phyloP scores from a whole-genome alignment of 495 filamentous ascomycete genomes.

The Viridothelium virens region DNA sequence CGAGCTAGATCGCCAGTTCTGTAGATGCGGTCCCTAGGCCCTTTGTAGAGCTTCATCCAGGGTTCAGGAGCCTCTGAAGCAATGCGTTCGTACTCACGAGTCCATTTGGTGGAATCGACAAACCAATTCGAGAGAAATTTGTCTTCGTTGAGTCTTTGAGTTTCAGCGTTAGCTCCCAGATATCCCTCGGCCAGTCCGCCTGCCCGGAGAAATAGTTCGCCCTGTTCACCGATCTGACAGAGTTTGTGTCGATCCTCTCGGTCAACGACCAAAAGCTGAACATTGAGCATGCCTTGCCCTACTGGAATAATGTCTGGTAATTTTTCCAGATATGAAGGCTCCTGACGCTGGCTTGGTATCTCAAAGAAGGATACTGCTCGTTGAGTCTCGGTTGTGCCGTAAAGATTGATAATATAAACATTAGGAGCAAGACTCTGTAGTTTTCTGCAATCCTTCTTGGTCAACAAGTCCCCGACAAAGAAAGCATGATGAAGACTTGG shows the following conservation, averaged over 20 bases:
- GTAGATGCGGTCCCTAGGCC: no score
- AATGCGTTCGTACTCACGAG: conserved; percentile 47
- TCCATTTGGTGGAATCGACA: conserved; percentile 51
- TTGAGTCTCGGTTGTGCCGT: conserved; percentile 86
- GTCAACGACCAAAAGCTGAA: conserved; percentile 87
- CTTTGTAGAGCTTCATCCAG: no score
- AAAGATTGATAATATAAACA: conserved; percentile 79
- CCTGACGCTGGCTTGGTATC: conserved; percentile 59
- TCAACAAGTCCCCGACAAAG: conserved; percentile 90
- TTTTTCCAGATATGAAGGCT: conserved; percentile 60
- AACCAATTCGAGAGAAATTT: conserved; percentile 61
- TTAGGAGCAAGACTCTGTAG: conserved; percentile 74
- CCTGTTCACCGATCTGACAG: no score
- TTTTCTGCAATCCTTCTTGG: conserved; percentile 74
- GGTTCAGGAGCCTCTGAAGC: no score
- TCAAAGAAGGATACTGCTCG: conserved; percentile 71
- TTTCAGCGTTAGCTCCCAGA: no score
- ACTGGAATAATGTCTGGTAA: conserved; percentile 78
- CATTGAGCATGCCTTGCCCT: conserved; percentile 84
- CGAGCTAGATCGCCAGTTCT: no score
- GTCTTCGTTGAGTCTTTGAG: no score
- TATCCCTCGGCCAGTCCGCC: no score
- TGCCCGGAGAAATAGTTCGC: no score
- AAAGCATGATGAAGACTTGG: conserved; percentile 72
- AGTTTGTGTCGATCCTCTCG: conserved; percentile 56